Conservation (phyloP, 225 moss, liverwort and hornwort genomes). For the Ulota crispa region DNA sequence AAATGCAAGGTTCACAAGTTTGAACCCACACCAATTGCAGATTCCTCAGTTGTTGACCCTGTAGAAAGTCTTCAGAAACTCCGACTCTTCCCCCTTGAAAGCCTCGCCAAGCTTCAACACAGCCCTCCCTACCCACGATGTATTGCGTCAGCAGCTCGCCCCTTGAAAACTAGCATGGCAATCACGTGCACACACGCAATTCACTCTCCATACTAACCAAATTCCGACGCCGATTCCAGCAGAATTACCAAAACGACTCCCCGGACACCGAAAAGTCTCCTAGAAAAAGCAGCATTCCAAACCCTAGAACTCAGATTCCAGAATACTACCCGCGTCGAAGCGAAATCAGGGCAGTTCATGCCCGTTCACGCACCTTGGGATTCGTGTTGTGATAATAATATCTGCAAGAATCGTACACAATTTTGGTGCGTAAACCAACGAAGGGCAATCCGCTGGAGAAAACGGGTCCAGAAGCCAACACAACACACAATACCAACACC, state of each 20-base stretch:
- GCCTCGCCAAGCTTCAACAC: too few relatives aligned
- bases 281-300: not conserved
- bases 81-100: too few relatives aligned
- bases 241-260: not conserved
- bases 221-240: not conserved
- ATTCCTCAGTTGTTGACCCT: too few relatives aligned
- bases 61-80: too few relatives aligned
- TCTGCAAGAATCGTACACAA: constrained; percentile 59
- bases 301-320: not conserved
- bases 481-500: not conserved
- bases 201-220: not conserved
- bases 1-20: too few relatives aligned
- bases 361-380: constrained; percentile 56
- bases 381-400: constrained; percentile 72
- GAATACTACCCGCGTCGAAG: not conserved
- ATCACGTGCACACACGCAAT: constrained; percentile 55
- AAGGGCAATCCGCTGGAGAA: not conserved
- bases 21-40: too few relatives aligned
- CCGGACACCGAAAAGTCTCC: not conserved
- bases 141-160: constrained; percentile 36
- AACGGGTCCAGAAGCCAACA: constrained; percentile 13
- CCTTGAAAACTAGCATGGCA: constrained; percentile 96
- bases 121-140: too few relatives aligned
- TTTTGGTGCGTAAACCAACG: constrained; percentile 39
- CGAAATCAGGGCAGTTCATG: too few relatives aligned